A percentile compares a stretch with the other conserved stretches of the same genome.
Evolutionary conservation across 2,329 filamentous ascomycete species (phyloP).

Genomic region (Venturia oleaginea): DNA sequence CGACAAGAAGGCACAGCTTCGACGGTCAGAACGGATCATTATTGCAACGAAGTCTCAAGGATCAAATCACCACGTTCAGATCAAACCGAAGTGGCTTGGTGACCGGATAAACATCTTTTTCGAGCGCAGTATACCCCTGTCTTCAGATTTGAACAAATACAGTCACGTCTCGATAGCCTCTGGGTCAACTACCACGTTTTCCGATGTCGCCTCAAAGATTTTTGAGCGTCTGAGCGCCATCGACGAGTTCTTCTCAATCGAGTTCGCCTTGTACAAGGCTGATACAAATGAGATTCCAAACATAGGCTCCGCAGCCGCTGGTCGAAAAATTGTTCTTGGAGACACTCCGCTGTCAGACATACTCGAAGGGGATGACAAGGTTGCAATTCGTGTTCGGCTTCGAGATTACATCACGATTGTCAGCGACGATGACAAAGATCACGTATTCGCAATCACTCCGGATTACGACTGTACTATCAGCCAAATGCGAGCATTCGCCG

Average conservation of each 20-base stretch:
- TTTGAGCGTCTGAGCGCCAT: background rate
- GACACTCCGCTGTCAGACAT: background rate
- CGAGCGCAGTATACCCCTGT: background rate
- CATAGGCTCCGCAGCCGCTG: background rate
- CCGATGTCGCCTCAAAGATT: background rate
- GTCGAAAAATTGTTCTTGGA: background rate
- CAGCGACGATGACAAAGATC: background rate
- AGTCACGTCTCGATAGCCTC: background rate
- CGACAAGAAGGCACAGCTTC: background rate
- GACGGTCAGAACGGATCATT: background rate
- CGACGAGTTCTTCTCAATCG: background rate
- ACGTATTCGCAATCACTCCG: background rate
- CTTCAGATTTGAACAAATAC: background rate
- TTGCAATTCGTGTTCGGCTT: conserved; percentile 3
- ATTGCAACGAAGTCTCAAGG: background rate
- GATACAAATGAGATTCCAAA: background rate
- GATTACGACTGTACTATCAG: background rate
- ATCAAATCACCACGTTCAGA: background rate
- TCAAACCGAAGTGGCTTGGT: background rate
- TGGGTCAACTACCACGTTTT: background rate
- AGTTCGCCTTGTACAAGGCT: background rate
- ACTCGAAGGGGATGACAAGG: background rate
- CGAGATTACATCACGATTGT: background rate
- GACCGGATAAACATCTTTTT: background rate
- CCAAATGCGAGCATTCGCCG: background rate